Percentiles rank a stretch among this genome's conserved stretches.
Conservation (phyloP, 352 stramenopile genomes). For the Phytophthora pseudosyringae region DNA sequence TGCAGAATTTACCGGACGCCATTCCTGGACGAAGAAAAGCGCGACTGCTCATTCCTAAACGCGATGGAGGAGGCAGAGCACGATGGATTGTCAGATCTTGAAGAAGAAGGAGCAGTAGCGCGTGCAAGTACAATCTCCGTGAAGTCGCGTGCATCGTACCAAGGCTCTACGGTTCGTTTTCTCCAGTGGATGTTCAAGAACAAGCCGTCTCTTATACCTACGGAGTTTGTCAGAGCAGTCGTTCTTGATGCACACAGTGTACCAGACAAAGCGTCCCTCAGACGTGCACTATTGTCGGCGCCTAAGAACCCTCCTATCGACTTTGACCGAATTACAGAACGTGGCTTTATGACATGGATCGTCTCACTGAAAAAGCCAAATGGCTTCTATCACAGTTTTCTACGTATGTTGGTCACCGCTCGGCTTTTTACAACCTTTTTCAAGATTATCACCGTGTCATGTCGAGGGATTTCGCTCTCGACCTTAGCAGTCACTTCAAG, state of each 20-base stretch:
- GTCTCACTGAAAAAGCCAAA: conserved; percentile 23
- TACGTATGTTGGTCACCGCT: conserved; percentile 20
- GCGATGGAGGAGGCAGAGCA: not conserved
- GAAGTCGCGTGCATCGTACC: conserved; percentile 5
- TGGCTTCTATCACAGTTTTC: conserved; percentile 6
- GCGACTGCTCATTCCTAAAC: too few species aligned
- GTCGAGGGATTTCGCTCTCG: not conserved
- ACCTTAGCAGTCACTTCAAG: conserved; percentile 15
- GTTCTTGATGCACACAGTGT: not conserved
- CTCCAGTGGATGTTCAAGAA: conserved; percentile 17
- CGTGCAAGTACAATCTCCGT: conserved; percentile 8
- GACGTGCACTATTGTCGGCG: not conserved
- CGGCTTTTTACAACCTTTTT: conserved; percentile 22
- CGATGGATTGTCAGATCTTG: not conserved
- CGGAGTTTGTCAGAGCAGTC: not conserved
- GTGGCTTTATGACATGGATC: conserved; percentile 23
- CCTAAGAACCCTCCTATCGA: conserved; percentile 10
- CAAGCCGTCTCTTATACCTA: not conserved
- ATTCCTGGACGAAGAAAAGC: conserved; percentile 2
- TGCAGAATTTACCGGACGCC: conserved; percentile 6
- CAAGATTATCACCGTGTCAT: conserved; percentile 15
- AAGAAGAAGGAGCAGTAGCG: conserved; percentile 1
- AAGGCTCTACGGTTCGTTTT: conserved; percentile 7
- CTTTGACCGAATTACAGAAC: conserved; percentile 18
- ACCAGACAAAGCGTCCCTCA: not conserved